Percentiles rank a stretch among this genome's conserved stretches.
Evolutionary conservation across 805 yeast species (phyloP).

Genomic region (Candida manassasensis): DNA sequence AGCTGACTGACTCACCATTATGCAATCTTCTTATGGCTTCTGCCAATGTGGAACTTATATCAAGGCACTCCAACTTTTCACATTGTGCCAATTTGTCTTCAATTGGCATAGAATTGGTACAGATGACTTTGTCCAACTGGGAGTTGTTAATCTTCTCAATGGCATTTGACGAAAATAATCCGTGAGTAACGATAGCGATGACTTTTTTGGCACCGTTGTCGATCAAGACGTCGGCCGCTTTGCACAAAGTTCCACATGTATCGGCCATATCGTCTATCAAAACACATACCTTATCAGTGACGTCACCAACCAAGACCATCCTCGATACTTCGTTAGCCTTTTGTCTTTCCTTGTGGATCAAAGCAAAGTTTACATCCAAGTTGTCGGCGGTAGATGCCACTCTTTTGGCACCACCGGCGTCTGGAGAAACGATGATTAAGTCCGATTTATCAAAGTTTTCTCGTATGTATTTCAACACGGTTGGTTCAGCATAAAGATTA

Average conservation of each 20-base stretch:
- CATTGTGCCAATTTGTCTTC: conserved; percentile 56
- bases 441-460: conserved; percentile 55
- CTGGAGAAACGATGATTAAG: conserved; percentile 79
- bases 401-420: conserved; percentile 88
- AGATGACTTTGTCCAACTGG: conserved; percentile 62
- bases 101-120: conserved; percentile 78
- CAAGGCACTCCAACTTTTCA: conserved; percentile 63
- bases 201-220: conserved; percentile 68
- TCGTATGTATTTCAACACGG: conserved; percentile 68
- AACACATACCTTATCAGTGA: conserved; percentile 66
- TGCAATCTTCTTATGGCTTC: conserved; percentile 82
- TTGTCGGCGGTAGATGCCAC: conserved; percentile 83
- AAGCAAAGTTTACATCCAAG: conserved; percentile 73
- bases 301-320: conserved; percentile 87
- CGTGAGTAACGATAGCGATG: conserved; percentile 80
- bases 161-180: conserved; percentile 72
- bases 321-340: conserved; percentile 78
- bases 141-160: conserved; percentile 65
- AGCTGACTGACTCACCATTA: conserved; percentile 82
- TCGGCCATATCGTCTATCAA: conserved; percentile 89
- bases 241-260: conserved; percentile 81
- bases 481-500: conserved; percentile 79
- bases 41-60: conserved; percentile 69
- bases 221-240: conserved; percentile 72
- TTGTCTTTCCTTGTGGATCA: conserved; percentile 81